Conservation (phyloP, 345 rosid genomes). For the Litchi chinensis region DNA sequence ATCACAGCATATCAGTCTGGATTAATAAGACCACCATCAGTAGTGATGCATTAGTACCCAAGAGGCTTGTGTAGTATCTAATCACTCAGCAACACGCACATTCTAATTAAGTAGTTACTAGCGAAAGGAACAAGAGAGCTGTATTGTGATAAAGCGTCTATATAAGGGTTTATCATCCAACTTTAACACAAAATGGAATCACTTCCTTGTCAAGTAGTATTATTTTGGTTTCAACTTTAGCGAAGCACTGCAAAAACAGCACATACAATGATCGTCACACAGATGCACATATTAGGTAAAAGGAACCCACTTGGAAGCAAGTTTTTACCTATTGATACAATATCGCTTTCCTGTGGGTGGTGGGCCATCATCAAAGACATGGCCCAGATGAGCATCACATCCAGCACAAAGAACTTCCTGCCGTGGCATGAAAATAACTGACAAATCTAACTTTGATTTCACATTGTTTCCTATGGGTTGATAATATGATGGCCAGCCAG, state of each 20-base stretch:
- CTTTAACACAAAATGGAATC: background rate
- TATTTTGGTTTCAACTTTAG: conserved; percentile 45
- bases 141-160: background rate
- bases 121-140: background rate
- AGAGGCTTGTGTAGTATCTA: background rate
- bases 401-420: conserved; percentile 70
- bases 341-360: conserved; percentile 83
- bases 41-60: background rate
- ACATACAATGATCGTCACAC: background rate
- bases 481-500: conserved; percentile 95
- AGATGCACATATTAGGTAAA: background rate
- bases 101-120: background rate
- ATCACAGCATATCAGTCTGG: background rate
- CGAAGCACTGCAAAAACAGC: conserved; percentile 43
- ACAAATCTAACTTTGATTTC: conserved; percentile 70
- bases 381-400: conserved; percentile 89
- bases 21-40: background rate
- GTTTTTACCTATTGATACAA: conserved; percentile 77
- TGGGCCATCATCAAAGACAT: conserved; percentile 86
- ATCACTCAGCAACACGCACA: background rate
- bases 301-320: background rate
- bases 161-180: background rate
- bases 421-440: conserved; percentile 90
- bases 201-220: background rate
- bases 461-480: conserved; percentile 70